These are phyloP conservation scores for Liquidambar formosana DNA, from an alignment of 164 flowering plant species.

Conservation along the genomic window DNA sequence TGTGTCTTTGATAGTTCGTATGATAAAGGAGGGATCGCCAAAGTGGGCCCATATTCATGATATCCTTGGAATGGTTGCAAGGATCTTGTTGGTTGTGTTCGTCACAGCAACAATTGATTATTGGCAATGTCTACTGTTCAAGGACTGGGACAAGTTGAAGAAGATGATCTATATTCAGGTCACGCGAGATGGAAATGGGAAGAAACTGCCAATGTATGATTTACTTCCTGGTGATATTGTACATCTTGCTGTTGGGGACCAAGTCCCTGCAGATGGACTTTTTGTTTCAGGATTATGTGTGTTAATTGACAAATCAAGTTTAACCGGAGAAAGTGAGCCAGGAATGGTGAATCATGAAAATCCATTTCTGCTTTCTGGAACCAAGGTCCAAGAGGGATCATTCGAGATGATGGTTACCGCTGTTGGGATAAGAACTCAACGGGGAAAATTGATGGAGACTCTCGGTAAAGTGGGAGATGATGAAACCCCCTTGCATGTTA, in stretches of 20 bases:
- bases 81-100: slow-evolving; percentile 86
- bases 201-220: slow-evolving; percentile 85
- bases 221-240: slow-evolving; percentile 92
- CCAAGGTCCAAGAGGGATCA: slow-evolving; percentile 95
- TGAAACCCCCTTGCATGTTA: slow-evolving; percentile 95
- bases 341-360: slow-evolving; percentile 49
- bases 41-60: slow-evolving; percentile 96
- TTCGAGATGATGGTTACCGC: slow-evolving; percentile 94
- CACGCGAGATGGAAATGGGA: slow-evolving; percentile 72
- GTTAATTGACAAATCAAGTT: slow-evolving; percentile 85
- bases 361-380: slow-evolving; percentile 93
- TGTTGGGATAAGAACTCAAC: slow-evolving; percentile 98
- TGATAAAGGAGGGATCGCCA: slow-evolving; percentile 91
- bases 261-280: slow-evolving; percentile 95
- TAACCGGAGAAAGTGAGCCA: slow-evolving; percentile 94
- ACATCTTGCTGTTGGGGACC: slow-evolving; percentile 90
- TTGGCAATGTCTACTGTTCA: slow-evolving; percentile 87
- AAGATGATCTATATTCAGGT: slow-evolving; percentile 86
- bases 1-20: slow-evolving; percentile 82
- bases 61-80: slow-evolving; percentile 93
- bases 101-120: slow-evolving; percentile 97
- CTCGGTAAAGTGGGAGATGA: slow-evolving; percentile 97
- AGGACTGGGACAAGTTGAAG: slow-evolving; percentile 92
- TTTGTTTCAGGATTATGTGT: slow-evolving; percentile 84
- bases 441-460: slow-evolving; percentile 99